These are phyloP conservation scores for Chenopodium formosanum DNA, from an alignment of 148 eudicot genomes.

Conservation along the genomic window DNA sequence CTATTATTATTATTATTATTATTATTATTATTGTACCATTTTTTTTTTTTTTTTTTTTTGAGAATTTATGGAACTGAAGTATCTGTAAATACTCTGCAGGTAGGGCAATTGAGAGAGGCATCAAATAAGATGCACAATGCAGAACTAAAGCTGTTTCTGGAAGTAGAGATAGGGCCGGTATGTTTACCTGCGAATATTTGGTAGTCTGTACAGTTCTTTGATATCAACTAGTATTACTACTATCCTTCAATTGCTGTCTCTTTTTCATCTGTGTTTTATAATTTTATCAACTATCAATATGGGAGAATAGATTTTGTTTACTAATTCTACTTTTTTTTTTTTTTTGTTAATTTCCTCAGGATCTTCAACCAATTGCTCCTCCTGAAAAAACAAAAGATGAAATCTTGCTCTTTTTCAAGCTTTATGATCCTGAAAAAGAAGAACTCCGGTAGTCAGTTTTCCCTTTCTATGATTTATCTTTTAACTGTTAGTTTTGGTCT, in stretches of 20 bases:
- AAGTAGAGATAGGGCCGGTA: constrained; percentile 81
- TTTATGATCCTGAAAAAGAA: constrained; percentile 81
- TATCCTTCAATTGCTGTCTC: not conserved
- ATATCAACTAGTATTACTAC: not conserved
- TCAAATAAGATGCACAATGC: constrained; percentile 71
- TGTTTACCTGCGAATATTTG: not conserved
- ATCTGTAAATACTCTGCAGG: constrained; percentile 40
- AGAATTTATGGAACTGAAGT: not conserved
- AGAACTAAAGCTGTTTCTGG: constrained; percentile 83
- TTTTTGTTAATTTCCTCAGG: constrained; percentile 37
- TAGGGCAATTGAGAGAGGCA: constrained; percentile 79
- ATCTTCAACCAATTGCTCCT: constrained; percentile 58
- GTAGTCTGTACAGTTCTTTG: not conserved
- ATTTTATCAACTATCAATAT: not conserved
- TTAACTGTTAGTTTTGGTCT: not conserved
- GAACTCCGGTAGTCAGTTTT: constrained; percentile 64
- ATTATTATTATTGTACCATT: not conserved
- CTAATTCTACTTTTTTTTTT: no score
- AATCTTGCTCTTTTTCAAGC: constrained; percentile 89
- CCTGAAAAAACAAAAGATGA: constrained; percentile 82
- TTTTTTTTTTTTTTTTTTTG: not conserved
- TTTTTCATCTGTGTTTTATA: not conserved
- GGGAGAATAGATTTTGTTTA: not conserved
- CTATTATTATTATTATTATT: not conserved
- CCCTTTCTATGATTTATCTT: not conserved